Conservation (phyloP, 1,284 basidiomycete species). For the Cutaneotrichosporon sp. region DNA sequence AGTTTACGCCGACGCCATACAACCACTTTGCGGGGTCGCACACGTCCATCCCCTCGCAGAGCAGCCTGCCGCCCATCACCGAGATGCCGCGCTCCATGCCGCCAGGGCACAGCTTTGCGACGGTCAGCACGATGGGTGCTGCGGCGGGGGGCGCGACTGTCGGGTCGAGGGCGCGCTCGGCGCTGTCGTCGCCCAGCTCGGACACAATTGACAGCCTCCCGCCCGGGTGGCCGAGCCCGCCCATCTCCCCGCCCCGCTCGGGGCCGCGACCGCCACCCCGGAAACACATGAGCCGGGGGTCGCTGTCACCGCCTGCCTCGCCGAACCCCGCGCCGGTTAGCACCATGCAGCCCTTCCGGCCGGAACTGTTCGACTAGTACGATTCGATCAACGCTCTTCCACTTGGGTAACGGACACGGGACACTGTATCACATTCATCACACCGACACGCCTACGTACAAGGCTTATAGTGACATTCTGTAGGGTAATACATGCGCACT, state of each 20-base stretch:
- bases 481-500: background rate
- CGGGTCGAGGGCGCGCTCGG: background rate
- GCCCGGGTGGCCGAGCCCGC: background rate
- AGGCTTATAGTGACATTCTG: too few species aligned
- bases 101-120: background rate
- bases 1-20: background rate
- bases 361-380: background rate
- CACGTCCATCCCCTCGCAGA: constrained; percentile 1
- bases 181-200: background rate
- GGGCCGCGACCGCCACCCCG: background rate
- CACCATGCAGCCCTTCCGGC: background rate
- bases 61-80: background rate
- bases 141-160: background rate
- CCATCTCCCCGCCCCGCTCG: background rate
- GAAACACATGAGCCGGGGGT: background rate
- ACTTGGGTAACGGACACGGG: background rate
- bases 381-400: background rate
- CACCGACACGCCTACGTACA: too few species aligned
- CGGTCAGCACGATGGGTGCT: background rate
- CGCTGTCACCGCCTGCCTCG: background rate
- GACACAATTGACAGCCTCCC: background rate
- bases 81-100: background rate
- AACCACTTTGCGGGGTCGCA: background rate
- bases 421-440: background rate
- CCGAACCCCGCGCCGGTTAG: background rate